A percentile compares a stretch with the other conserved stretches of the same genome.
Evolutionary conservation across 192 early-diverging fungal species (phyloP).

Genomic region (Thoreauomyces humboldtii): DNA sequence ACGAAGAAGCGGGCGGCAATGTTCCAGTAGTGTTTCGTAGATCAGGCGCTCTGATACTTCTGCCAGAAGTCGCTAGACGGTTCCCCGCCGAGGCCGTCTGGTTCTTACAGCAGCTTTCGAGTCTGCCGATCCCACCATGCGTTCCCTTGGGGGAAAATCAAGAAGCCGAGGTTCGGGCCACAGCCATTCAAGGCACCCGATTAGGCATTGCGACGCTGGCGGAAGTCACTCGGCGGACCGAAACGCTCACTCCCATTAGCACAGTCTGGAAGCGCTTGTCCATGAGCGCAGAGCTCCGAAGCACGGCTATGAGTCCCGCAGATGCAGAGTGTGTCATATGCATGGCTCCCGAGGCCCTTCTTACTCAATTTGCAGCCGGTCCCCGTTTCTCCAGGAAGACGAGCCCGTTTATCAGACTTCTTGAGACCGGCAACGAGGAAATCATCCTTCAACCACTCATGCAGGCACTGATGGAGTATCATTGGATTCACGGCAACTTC

Average conservation of each 20-base stretch:
- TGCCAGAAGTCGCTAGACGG: slow-evolving; percentile 33
- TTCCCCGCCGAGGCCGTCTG: slow-evolving; percentile 42
- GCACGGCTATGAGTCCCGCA: slow-evolving; percentile 30
- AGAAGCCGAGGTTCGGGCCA: slow-evolving; percentile 36
- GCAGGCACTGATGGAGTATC: slow-evolving; percentile 46
- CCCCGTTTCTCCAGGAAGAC: slow-evolving; percentile 22
- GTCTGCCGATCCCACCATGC: slow-evolving; percentile 40
- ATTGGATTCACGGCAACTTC: slow-evolving; percentile 41
- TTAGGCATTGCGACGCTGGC: slow-evolving; percentile 31
- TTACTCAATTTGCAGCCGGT: slow-evolving; percentile 29
- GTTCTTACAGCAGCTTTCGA: slow-evolving; percentile 41
- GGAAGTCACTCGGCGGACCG: slow-evolving; percentile 21
- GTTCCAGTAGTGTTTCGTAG: slow-evolving; percentile 38
- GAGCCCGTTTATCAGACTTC: slow-evolving; percentile 41
- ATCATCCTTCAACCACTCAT: slow-evolving; percentile 42
- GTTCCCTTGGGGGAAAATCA: slow-evolving; percentile 28
- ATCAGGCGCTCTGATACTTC: slow-evolving; percentile 28
- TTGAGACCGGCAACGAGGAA: slow-evolving; percentile 38
- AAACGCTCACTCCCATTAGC: slow-evolving; percentile 13
- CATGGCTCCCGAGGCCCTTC: slow-evolving; percentile 36
- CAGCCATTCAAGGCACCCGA: slow-evolving; percentile 33
- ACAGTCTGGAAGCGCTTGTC: slow-evolving; percentile 32
- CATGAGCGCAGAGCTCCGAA: slow-evolving; percentile 29
- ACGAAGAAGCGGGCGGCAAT: slow-evolving; percentile 24
- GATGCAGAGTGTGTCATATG: slow-evolving; percentile 43